Evolutionary conservation across 108 stramenopile genomes (phyloP).

Genomic region (Mayamaea pseudoterrestris): DNA sequence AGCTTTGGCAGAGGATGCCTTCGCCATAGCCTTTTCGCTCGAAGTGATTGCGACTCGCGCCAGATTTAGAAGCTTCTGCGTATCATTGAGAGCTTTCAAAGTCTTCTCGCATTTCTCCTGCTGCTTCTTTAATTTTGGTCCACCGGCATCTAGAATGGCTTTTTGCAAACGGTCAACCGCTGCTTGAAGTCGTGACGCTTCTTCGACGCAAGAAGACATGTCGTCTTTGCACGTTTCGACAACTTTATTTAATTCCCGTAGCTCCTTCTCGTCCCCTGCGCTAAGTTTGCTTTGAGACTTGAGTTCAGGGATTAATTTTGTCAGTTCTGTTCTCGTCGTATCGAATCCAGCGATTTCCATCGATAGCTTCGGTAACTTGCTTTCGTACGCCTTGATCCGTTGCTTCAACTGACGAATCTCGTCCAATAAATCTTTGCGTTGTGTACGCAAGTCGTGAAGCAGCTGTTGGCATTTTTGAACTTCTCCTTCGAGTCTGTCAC

Average conservation of each 20-base stretch:
- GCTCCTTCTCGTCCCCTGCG: conserved; percentile 48
- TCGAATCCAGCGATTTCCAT: conserved; percentile 78
- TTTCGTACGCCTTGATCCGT: conserved; percentile 47
- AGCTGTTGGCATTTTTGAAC: conserved; percentile 29
- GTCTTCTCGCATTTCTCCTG: conserved; percentile 62
- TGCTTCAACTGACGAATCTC: conserved; percentile 55
- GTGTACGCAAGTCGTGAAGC: conserved; percentile 40
- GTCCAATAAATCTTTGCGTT: conserved; percentile 42
- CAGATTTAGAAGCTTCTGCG: conserved; percentile 51
- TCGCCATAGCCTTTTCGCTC: conserved; percentile 43
- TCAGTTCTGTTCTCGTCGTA: conserved; percentile 69
- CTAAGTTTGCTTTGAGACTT: conserved; percentile 56
- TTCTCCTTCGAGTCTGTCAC: conserved; percentile 40
- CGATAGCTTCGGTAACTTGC: conserved; percentile 63
- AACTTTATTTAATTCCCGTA: conserved; percentile 34
- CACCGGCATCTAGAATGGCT: conserved; percentile 84
- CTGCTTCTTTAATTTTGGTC: conserved; percentile 76
- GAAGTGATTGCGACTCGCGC: conserved; percentile 61
- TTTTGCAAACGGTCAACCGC: conserved; percentile 80
- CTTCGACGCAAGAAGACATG: conserved; percentile 54
- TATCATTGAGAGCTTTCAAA: conserved; percentile 37
- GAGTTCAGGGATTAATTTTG: conserved; percentile 64
- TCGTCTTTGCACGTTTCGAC: conserved; percentile 61
- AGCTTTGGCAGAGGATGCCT: conserved; percentile 43
- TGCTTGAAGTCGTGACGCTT: conserved; percentile 48